Base-by-base conservation (phyloP, 2,329 filamentous ascomycete genomes). In the Diaporthe citri region DNA sequence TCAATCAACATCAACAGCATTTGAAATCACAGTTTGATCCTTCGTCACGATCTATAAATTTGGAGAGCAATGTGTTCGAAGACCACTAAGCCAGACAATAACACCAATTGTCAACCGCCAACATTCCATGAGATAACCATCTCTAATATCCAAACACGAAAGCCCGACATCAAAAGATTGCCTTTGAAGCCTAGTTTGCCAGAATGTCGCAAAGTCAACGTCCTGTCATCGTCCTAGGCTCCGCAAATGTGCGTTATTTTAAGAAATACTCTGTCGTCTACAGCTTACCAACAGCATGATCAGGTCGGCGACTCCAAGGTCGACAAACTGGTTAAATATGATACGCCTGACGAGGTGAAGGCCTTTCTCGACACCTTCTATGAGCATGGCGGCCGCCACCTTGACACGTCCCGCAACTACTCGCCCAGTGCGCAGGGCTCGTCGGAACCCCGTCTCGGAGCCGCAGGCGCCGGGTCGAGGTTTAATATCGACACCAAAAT, bases 401-500 rank as follows among this genome's bases (percentile, higher is more conserved):
- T 84, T 17, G 83, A 84, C 71, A 85, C 82, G 1, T 80, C 79
- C 0, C 80, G 82, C n/a, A 75, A 73, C 22, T 86, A 86, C 76
- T 79, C 81, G 15, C 74, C 76, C 7, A 9, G 75, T 0, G 80
- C 79, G 1, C 78, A 78, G 0, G 79, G 79, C 7, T 78, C 75
- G 2, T 80, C 79, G 0, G 85, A 86, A 77, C 77, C 77, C 3
- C 79, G 80, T 8, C 77, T 85, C 2, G 84, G 80, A 0, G 77
- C 73, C 6, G 80, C 75, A 41, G 76, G 64, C 3, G 82, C 81
- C 0, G 80, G 79, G 0, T 77, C 80, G 6, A 75, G 77, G 3
- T 84, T 85, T 70, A 73, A 56, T 1, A 81, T 86, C n/a, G 80
- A 84, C 72, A 84, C 83, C 22, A 86, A 86, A 75, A 80, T 84